Evolutionary conservation across 2,329 filamentous ascomycete genomes (phyloP).

Genomic region (Cladosporium colombiae): DNA sequence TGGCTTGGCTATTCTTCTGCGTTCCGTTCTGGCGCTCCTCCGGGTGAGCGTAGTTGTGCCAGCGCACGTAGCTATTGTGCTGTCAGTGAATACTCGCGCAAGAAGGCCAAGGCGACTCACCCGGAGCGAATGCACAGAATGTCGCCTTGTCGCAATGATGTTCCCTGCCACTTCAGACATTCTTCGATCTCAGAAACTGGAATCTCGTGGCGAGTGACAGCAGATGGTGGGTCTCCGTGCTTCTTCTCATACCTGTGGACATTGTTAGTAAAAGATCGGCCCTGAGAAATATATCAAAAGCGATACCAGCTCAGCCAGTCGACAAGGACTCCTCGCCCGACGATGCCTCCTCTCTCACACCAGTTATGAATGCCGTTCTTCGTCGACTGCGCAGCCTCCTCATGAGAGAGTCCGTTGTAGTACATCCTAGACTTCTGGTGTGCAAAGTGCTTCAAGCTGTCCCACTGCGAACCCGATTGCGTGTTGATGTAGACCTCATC

Average conservation of each 20-base stretch:
- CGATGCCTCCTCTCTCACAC: conserved; percentile 53
- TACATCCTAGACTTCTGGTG: conserved; percentile 38
- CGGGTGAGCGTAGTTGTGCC: conserved; percentile 27
- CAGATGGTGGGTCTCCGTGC: conserved; percentile 53
- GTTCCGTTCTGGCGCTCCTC: conserved; percentile 26
- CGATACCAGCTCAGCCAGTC: conserved; percentile 45
- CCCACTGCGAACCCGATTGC: conserved; percentile 59
- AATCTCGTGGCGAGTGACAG: conserved; percentile 52
- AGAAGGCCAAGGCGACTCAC: background rate
- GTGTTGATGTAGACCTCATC: conserved; percentile 59
- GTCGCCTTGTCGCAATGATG: conserved; percentile 49
- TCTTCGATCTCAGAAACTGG: conserved; percentile 43
- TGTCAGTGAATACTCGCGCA: background rate
- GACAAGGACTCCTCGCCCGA: conserved; percentile 56
- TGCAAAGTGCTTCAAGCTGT: conserved; percentile 48
- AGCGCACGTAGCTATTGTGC: conserved; percentile 34
- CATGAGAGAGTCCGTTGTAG: conserved; percentile 32
- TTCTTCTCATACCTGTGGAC: conserved; percentile 37
- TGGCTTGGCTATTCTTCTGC: conserved; percentile 24
- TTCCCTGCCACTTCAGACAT: conserved; percentile 27
- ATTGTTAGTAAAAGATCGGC: background rate
- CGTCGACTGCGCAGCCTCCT: conserved; percentile 22
- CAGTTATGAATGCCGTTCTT: conserved; percentile 45
- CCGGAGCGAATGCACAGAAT: conserved; percentile 58
- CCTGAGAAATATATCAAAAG: too few relatives aligned